These are phyloP conservation scores for Coleophoma crateriformis DNA, from an alignment of 2,329 filamentous ascomycete species.

Conservation along the genomic window DNA sequence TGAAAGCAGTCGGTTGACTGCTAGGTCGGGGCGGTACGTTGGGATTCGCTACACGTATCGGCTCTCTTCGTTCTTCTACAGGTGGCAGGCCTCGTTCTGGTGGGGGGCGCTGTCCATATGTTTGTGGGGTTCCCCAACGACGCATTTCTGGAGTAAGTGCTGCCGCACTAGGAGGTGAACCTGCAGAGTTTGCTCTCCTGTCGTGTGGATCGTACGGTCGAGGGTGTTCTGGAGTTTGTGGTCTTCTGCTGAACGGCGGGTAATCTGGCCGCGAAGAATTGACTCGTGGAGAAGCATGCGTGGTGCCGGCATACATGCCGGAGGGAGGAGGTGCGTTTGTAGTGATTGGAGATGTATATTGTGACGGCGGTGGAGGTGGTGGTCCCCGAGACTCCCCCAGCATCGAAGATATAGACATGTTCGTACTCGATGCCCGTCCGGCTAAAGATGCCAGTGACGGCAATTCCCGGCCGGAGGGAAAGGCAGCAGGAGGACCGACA, in stretches of 20 bases:
- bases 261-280: slow-evolving; percentile 49
- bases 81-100: slow-evolving; percentile 30
- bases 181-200: slow-evolving; percentile 29
- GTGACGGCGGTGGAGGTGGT: slow-evolving; percentile 38
- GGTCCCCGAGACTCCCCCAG: slow-evolving; percentile 45
- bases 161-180: slow-evolving; percentile 33
- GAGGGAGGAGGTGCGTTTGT: slow-evolving; percentile 21
- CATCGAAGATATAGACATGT: slow-evolving; percentile 72
- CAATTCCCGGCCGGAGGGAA: slow-evolving; percentile 47
- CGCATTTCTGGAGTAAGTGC: slow-evolving; percentile 49
- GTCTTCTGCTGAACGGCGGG: slow-evolving; percentile 51
- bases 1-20: slow-evolving; percentile 24
- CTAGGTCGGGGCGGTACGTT: slow-evolving; percentile 25
- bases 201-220: slow-evolving; percentile 44
- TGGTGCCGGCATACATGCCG: slow-evolving; percentile 32
- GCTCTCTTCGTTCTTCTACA: slow-evolving; percentile 40
- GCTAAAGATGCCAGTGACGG: slow-evolving; percentile 39
- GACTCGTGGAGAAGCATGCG: slow-evolving; percentile 29
- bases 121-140: slow-evolving; percentile 54
- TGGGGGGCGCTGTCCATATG: slow-evolving; percentile 45
- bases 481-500: slow-evolving; percentile 31
- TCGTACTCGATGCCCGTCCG: slow-evolving; percentile 38
- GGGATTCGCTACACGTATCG: slow-evolving; percentile 20
- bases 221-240: slow-evolving; percentile 67
- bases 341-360: slow-evolving; percentile 38